Percentiles rank a stretch among this genome's conserved stretches.
Evolutionary conservation across 768 basidiomycete genomes (phyloP).

Genomic region (Tricholoma bakamatsutake): DNA sequence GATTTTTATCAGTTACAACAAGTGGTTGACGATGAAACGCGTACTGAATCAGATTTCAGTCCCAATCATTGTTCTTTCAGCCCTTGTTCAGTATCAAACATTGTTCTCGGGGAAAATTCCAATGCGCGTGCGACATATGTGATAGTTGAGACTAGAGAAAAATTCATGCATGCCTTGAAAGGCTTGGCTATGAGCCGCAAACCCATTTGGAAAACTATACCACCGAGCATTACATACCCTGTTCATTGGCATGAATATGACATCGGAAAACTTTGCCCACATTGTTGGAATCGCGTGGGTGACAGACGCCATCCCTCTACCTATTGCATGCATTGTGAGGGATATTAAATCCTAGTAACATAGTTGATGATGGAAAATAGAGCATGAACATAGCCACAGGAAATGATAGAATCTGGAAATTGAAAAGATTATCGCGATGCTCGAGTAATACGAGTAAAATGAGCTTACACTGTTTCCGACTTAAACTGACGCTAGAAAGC

Average conservation of each 20-base stretch:
- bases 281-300: slow-evolving; percentile 13
- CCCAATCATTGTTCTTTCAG: too few relatives aligned
- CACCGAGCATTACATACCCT: slow-evolving; percentile 31
- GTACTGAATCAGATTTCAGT: too few relatives aligned
- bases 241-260: background rate
- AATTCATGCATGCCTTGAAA: background rate
- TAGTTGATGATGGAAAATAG: background rate
- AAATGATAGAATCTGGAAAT: slow-evolving; percentile 29
- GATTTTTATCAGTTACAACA: slow-evolving; percentile 29
- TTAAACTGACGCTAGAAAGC: too few relatives aligned
- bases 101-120: slow-evolving; percentile 36
- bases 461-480: slow-evolving; percentile 32
- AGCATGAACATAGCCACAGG: slow-evolving; percentile 23
- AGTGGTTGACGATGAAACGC: too few relatives aligned
- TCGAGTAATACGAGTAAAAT: background rate
- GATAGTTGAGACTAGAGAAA: slow-evolving; percentile 23
- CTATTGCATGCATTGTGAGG: too few relatives aligned
- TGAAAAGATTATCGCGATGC: background rate
- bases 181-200: slow-evolving; percentile 5
- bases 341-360: too few relatives aligned
- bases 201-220: slow-evolving; percentile 56
- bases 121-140: slow-evolving; percentile 33
- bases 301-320: slow-evolving; percentile 46
- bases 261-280: background rate
- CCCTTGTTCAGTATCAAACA: slow-evolving; percentile 14